Evolutionary conservation across 352 stramenopile species (phyloP), one percentile per base, ranked within the genome.

Genomic region (Pythium vanterpoolii): DNA sequence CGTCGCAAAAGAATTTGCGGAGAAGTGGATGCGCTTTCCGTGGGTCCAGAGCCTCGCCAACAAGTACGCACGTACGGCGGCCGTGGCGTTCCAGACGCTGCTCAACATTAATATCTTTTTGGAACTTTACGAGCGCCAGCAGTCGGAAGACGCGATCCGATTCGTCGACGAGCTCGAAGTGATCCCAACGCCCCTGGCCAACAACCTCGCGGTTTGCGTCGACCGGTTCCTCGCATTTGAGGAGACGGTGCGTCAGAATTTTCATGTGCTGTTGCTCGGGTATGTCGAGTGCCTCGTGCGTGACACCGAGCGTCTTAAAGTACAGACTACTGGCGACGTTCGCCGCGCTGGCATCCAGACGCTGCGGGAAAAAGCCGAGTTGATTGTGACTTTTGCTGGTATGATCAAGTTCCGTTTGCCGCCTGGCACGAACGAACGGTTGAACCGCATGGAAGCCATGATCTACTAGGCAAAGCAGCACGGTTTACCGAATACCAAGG

Each of bases 391-490:
- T 38, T 95, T 95, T 51, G 80, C 86, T 3, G 86, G 86, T 21
- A 93, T 95, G 86, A 87, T 95, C 72, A 95, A 93, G 71, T 90
- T 92, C 66, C 86, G 86, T 31, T 61, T 93, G 40, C 86, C 86
- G 6, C 71, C 83, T 9, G 86, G 84, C 34, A 92, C 83, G 14
- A 92, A 92, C 61, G 86, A 93, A 60, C 79, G 84, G 27, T 64
- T 95, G 38, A 90, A 91, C 68, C 86, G 84, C 61, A 88, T 95
- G 81, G 86, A 95, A 55, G 72, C 75, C 58, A 94, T 94, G 84
- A 94, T 94, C 71, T 89, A 89, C 74, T 93, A 86, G 28, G 19
- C 5, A 27, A 5, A 31, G 14, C 3, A 43, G 16, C n/a, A n/a
- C n/a, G n/a, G n/a, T n/a, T n/a, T n/a, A 28, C 23, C 2, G 11